phyloP scores from a whole-genome alignment of 2,329 filamentous ascomycete genomes.

The Huntiella moniliformis region DNA sequence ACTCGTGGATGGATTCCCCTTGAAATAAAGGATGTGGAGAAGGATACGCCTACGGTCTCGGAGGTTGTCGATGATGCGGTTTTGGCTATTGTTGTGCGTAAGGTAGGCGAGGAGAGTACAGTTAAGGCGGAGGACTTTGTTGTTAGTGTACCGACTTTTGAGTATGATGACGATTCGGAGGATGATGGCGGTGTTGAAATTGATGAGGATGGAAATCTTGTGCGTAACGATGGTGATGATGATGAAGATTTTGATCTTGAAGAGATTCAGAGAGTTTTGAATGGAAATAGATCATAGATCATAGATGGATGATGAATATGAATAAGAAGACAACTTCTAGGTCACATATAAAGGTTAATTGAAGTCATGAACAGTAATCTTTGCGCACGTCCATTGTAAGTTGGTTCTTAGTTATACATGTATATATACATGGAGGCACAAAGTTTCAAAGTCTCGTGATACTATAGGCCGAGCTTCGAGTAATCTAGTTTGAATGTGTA shows the following conservation, averaged over 20 bases:
- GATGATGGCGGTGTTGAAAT: neutral
- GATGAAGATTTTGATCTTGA: neutral
- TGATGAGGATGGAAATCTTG: neutral
- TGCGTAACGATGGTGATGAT: neutral
- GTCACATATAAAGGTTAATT: neutral
- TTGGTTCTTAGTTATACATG: neutral
- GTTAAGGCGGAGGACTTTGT: constrained; percentile 24
- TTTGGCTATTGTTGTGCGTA: constrained; percentile 29
- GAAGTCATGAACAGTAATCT: neutral
- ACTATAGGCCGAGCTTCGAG: neutral
- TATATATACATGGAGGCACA: neutral
- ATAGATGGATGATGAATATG: neutral
- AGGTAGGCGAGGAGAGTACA: constrained; percentile 20
- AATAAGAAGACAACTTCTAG: neutral
- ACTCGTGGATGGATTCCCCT: constrained; percentile 31
- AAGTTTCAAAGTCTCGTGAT: neutral
- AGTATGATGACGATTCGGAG: constrained; percentile 19
- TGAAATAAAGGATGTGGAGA: constrained; percentile 18
- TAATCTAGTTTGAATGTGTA: neutral
- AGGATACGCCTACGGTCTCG: constrained; percentile 24
- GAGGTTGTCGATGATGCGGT: constrained; percentile 28
- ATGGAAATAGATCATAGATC: neutral
- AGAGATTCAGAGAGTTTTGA: neutral
- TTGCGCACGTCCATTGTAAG: too few species aligned
- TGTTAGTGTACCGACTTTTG: constrained; percentile 28